Evolutionary conservation across 2,329 filamentous ascomycete genomes (phyloP).

Genomic region (Colletotrichum lini): DNA sequence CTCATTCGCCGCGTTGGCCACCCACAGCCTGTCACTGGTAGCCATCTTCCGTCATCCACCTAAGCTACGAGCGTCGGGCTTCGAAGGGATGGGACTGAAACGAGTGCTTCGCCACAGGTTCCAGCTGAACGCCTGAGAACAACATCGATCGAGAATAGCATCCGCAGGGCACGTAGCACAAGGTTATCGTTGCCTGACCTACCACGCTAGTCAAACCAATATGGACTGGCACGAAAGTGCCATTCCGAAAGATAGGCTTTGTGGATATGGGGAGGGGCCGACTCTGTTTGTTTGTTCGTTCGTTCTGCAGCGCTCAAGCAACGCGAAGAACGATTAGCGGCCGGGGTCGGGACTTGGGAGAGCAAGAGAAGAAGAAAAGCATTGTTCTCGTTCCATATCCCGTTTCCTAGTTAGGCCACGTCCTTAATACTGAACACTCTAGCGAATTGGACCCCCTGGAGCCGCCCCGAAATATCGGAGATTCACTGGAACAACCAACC

Average conservation of each 20-base stretch:
- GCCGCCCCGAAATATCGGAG: slow-evolving; percentile 40
- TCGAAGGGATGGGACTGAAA: slow-evolving; percentile 29
- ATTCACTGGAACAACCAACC: slow-evolving; percentile 39
- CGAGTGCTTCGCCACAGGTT: slow-evolving; percentile 23
- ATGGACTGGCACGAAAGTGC: slow-evolving; percentile 8
- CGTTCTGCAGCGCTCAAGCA: slow-evolving; percentile 25
- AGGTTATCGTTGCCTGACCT: slow-evolving; percentile 30
- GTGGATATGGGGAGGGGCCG: neutral
- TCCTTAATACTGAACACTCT: slow-evolving; percentile 20
- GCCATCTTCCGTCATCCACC: slow-evolving; percentile 15
- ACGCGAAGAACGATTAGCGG: slow-evolving; percentile 21
- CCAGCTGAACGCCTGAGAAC: slow-evolving; percentile 11
- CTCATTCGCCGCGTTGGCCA: slow-evolving; percentile 32
- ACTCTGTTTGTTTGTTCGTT: slow-evolving; percentile 9
- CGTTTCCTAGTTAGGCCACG: slow-evolving; percentile 34
- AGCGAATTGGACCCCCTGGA: slow-evolving; percentile 33
- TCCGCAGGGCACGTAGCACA: slow-evolving; percentile 9
- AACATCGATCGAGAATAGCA: slow-evolving; percentile 21
- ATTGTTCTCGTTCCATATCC: slow-evolving; percentile 31
- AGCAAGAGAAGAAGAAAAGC: slow-evolving; percentile 16
- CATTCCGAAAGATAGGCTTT: slow-evolving; percentile 3
- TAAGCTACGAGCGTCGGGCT: slow-evolving; percentile 5
- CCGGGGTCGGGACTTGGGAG: slow-evolving; percentile 2
- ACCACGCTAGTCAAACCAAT: slow-evolving; percentile 12
- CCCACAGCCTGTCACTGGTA: slow-evolving; percentile 23